These are phyloP conservation scores for Laguncularia racemosa DNA, from an alignment of 345 rosid species.

Conservation along the genomic window DNA sequence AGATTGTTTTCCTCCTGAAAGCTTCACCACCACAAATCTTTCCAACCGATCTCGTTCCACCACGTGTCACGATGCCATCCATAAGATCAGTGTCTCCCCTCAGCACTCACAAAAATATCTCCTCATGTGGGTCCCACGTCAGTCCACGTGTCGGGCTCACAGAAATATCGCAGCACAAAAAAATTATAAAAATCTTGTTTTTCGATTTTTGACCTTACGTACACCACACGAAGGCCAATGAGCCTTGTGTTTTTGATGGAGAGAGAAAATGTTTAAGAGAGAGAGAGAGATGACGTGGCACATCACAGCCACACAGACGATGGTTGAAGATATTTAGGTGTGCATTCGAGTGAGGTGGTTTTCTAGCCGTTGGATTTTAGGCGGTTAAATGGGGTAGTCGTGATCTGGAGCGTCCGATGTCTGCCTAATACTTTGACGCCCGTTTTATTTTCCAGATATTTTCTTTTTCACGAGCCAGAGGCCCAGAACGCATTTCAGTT, in stretches of 20 bases:
- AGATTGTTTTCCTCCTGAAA: neutral
- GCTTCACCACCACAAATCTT: slow-evolving; percentile 7
- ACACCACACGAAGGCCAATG: slow-evolving; percentile 5
- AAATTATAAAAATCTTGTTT: too few species aligned
- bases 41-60: neutral
- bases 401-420: slow-evolving; percentile 25
- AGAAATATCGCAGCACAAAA: neutral
- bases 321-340: slow-evolving; percentile 35
- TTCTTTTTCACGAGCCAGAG: slow-evolving; percentile 4
- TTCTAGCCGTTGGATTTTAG: slow-evolving; percentile 4
- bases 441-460: slow-evolving; percentile 37
- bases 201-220: neutral
- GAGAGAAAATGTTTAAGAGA: slow-evolving; percentile 3
- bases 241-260: slow-evolving; percentile 10
- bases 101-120: slow-evolving; percentile 17
- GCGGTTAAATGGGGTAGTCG: slow-evolving; percentile 2
- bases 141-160: slow-evolving; percentile 1
- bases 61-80: slow-evolving; percentile 18
- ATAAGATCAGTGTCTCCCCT: slow-evolving; percentile 11
- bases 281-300: slow-evolving; percentile 37
- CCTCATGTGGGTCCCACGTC: neutral
- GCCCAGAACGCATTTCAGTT: neutral
- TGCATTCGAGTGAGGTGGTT: neutral
- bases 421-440: neutral
- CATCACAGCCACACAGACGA: slow-evolving; percentile 29